Conservation (phyloP, 768 basidiomycete genomes). For the Podaxis sp. region DNA sequence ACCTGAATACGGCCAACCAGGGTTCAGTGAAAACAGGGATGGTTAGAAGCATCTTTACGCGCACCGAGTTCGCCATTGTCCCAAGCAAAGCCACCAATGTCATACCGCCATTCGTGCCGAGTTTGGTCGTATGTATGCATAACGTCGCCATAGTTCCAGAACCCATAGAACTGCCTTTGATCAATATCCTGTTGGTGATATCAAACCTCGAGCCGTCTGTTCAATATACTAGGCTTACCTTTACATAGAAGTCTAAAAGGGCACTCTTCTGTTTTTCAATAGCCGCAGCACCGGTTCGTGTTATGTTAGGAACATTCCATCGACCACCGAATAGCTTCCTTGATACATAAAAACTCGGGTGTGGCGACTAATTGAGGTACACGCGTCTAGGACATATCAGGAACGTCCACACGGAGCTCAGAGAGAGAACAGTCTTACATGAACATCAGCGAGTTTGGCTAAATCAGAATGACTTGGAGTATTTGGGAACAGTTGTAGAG, state of each 20-base stretch:
- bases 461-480: conserved; percentile 27
- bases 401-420: neutral
- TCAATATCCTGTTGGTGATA: conserved; percentile 23
- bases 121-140: conserved; percentile 39
- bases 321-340: conserved; percentile 32
- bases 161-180: conserved; percentile 32
- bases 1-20: conserved; percentile 13
- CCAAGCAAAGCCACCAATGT: conserved; percentile 33
- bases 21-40: neutral
- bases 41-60: conserved; percentile 3
- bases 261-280: conserved; percentile 32
- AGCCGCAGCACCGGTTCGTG: conserved; percentile 24
- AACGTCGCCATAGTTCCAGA: conserved; percentile 35
- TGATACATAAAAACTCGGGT: conserved; percentile 30
- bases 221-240: conserved; percentile 14
- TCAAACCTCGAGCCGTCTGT: neutral
- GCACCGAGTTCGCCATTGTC: conserved; percentile 32
- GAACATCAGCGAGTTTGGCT: conserved; percentile 24
- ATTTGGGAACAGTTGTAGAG: conserved; percentile 28
- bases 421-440: conserved; percentile 17
- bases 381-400: conserved; percentile 19
- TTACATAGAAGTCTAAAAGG: conserved; percentile 32
- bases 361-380: conserved; percentile 29
- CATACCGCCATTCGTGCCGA: conserved; percentile 34
- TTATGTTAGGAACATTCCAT: conserved; percentile 31